Conservation (phyloP, 768 basidiomycete genomes). For the Lactarius hengduanensis region DNA sequence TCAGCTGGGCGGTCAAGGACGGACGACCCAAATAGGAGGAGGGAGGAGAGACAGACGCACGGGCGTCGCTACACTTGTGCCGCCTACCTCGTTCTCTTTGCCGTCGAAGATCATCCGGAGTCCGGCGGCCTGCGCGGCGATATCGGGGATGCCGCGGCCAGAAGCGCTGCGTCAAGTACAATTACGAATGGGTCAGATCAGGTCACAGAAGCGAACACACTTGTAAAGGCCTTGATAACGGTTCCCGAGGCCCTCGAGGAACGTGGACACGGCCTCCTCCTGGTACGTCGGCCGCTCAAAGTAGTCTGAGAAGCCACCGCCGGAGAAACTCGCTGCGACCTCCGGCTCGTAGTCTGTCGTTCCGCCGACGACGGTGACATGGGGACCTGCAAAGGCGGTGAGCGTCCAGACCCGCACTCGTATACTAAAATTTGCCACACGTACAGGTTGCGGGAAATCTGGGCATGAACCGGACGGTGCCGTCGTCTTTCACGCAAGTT, state of each 20-base stretch:
- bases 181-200: not conserved
- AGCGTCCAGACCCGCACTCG: not conserved
- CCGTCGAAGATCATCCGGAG: not conserved
- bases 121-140: not conserved
- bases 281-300: not conserved
- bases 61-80: not conserved
- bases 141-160: not conserved
- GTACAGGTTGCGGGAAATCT: not conserved
- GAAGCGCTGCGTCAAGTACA: not conserved
- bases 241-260: not conserved
- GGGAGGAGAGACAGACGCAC: not conserved
- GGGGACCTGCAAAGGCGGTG: not conserved
- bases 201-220: not conserved
- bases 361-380: not conserved
- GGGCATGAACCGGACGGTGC: not conserved
- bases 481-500: not conserved
- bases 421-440: not conserved
- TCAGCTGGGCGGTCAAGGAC: not conserved
- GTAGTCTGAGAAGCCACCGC: not conserved
- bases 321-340: not conserved
- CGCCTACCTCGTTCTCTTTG: accelerated
- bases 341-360: not conserved
- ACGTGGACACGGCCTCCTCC: not conserved
- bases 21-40: not conserved
- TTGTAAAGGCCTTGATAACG: not conserved